Base-by-base conservation (phyloP, 164 flowering plant genomes). In the Nymphaea thermarum region DNA sequence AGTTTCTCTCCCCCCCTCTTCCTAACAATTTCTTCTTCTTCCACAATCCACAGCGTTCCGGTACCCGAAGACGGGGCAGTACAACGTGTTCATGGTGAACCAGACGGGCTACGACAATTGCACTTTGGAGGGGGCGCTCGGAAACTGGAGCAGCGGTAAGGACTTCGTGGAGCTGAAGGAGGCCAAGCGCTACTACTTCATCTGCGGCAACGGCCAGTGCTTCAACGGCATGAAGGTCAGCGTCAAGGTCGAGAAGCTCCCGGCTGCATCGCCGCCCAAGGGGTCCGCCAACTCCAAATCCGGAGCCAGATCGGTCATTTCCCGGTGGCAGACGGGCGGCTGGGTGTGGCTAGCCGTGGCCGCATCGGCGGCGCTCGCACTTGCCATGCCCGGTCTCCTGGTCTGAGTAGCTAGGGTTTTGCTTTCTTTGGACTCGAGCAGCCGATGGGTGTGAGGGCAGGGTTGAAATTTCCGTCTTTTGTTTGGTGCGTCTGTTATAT, bases 71-170 rank as follows among this genome's bases (percentile, higher is more conserved):
- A 67, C 8, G 18, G 57, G 57, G 3, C 63, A 8, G 74, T 72
- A 63, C 71, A 72, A 72, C 36, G 74, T 72, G 59, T 72, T 42
- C 44, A 43, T 42, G 70, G 74, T 72, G 67, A 72, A 72, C 67
- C 60, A 67, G 67, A 72, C 60, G 17, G 74, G 71, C 43, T 72
- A 72, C 67, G 64, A 43, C 60, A 72, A 67, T 70, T 72, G 74
- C 66, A 72, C 74, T 2, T 63, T 44, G 6, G 63, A 67, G n/a
- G 71, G 67, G 6, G 67, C 67, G 43, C 44, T 63, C 2, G 74
- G 74, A 2, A 72, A 72, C 67, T 72, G 74, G 74, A 72, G 70
- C 64, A 72, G 70, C 60, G 74, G 74, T 43, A 72, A 72, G 64
- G 74, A 67, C 44, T 72, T 72, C 70, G 57, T 72, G 44, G 41